Evolutionary conservation across 148 eudicot species (phyloP).

Genomic region (Chenopodium formosanum): DNA sequence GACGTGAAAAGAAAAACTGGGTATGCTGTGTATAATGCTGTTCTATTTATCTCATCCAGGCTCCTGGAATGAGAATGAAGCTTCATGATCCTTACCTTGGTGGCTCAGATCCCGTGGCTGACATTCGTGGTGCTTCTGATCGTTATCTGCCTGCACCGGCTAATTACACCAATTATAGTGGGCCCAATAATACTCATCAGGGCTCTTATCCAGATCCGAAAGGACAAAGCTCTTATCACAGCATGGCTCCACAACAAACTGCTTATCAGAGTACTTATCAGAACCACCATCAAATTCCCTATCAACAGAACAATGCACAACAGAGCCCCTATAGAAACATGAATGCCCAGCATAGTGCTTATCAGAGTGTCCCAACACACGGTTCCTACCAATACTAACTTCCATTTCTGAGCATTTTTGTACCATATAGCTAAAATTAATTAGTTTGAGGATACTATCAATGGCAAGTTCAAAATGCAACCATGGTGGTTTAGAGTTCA

Average conservation of each 20-base stretch:
- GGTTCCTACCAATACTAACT: slow-evolving; percentile 42
- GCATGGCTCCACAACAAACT: slow-evolving; percentile 28
- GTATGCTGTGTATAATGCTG: not conserved
- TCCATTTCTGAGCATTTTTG: slow-evolving; percentile 32
- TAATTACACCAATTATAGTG: slow-evolving; percentile 27
- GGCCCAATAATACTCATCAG: slow-evolving; percentile 31
- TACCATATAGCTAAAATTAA: slow-evolving; percentile 28
- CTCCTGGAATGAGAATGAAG: slow-evolving; percentile 40
- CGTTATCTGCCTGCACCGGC: slow-evolving; percentile 29
- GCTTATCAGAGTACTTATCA: slow-evolving; percentile 32
- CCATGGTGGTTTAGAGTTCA: slow-evolving; percentile 22
- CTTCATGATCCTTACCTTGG: slow-evolving; percentile 36
- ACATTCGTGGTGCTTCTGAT: slow-evolving; percentile 39
- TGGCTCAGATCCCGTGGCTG: slow-evolving; percentile 31
- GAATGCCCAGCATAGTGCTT: slow-evolving; percentile 27
- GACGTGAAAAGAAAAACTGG: not conserved
- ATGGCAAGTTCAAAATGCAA: slow-evolving; percentile 15
- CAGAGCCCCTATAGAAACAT: slow-evolving; percentile 33
- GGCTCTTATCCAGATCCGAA: slow-evolving; percentile 20
- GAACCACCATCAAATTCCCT: slow-evolving; percentile 29
- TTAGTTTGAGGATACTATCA: slow-evolving; percentile 11
- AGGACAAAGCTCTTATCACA: slow-evolving; percentile 29
- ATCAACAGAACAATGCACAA: slow-evolving; percentile 28
- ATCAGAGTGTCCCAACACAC: slow-evolving; percentile 28
- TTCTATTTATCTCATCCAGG: slow-evolving; percentile 28